These are phyloP conservation scores for Omphalotus olearius DNA, from an alignment of 1,284 basidiomycete species.

Conservation along the genomic window DNA sequence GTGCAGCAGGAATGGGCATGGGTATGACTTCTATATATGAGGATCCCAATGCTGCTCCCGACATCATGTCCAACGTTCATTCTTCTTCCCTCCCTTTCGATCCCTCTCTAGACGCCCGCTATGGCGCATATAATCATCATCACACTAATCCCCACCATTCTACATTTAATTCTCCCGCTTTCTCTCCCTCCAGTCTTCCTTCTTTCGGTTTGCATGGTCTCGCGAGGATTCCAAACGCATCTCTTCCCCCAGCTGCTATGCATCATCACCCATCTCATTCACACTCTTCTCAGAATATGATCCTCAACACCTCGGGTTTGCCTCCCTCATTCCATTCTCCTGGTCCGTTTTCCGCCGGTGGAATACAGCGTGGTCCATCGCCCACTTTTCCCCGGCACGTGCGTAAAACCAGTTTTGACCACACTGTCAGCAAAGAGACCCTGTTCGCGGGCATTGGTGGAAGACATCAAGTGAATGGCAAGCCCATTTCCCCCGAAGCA, in stretches of 20 bases:
- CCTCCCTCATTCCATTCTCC: slow-evolving; percentile 40
- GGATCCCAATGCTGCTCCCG: slow-evolving; percentile 28
- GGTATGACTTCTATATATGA: slow-evolving; percentile 50
- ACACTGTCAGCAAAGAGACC: slow-evolving; percentile 72
- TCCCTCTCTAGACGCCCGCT: slow-evolving; percentile 1
- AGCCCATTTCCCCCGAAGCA: slow-evolving; percentile 59
- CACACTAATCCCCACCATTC: slow-evolving; percentile 20
- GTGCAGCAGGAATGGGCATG: neutral
- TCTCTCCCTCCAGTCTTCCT: slow-evolving; percentile 63
- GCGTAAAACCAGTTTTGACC: slow-evolving; percentile 90
- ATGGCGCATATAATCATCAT: neutral
- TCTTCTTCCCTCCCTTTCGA: neutral
- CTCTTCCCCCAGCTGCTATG: neutral
- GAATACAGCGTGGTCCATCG: slow-evolving; percentile 20
- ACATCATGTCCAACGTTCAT: no score
- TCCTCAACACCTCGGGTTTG: slow-evolving; percentile 33
- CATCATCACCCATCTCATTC: neutral
- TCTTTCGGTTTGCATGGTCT: slow-evolving; percentile 42
- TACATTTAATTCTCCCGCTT: slow-evolving; percentile 43
- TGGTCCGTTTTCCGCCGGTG: slow-evolving; percentile 15
- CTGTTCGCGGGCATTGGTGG: slow-evolving; percentile 55
- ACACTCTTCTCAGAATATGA: slow-evolving; percentile 12
- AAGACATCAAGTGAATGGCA: slow-evolving; percentile 76
- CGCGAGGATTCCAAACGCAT: slow-evolving; percentile 7
- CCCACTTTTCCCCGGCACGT: slow-evolving; percentile 76